These are phyloP conservation scores for Lignosus rhinocerotis DNA, from an alignment of 1,284 basidiomycete species.

Conservation along the genomic window DNA sequence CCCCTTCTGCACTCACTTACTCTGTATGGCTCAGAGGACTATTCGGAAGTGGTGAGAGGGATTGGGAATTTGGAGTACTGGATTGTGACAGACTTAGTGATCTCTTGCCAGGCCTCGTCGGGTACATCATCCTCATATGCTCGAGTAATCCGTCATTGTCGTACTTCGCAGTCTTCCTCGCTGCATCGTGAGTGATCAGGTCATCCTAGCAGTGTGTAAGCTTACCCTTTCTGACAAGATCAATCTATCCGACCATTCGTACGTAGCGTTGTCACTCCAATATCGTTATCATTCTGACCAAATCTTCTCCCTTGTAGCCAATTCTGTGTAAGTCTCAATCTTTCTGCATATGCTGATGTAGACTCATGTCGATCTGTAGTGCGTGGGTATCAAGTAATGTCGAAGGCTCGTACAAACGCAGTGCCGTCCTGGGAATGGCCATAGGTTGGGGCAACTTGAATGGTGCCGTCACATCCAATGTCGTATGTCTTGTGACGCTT, in stretches of 20 bases:
- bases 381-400: constrained; percentile 54
- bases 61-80: neutral
- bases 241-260: constrained; percentile 51
- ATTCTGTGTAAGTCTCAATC: constrained; percentile 43
- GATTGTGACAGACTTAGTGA: neutral
- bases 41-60: constrained; percentile 25
- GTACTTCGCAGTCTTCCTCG: constrained; percentile 49
- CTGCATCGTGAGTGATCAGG: constrained; percentile 41
- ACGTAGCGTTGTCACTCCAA: constrained; percentile 22
- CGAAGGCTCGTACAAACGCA: constrained; percentile 72
- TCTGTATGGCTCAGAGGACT: constrained; percentile 9
- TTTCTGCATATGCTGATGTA: neutral
- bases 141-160: constrained; percentile 45
- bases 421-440: constrained; percentile 69
- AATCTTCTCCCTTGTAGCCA: constrained; percentile 33
- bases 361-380: constrained; percentile 22
- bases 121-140: constrained; percentile 52
- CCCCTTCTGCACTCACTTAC: neutral
- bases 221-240: constrained; percentile 28
- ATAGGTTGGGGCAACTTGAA: constrained; percentile 72
- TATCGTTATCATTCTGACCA: neutral
- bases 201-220: constrained; percentile 1
- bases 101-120: constrained; percentile 39
- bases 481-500: constrained; percentile 42
- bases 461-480: constrained; percentile 70